Conservation (phyloP, 2,329 filamentous ascomycete species). For the Cytospora chrysosperma region DNA sequence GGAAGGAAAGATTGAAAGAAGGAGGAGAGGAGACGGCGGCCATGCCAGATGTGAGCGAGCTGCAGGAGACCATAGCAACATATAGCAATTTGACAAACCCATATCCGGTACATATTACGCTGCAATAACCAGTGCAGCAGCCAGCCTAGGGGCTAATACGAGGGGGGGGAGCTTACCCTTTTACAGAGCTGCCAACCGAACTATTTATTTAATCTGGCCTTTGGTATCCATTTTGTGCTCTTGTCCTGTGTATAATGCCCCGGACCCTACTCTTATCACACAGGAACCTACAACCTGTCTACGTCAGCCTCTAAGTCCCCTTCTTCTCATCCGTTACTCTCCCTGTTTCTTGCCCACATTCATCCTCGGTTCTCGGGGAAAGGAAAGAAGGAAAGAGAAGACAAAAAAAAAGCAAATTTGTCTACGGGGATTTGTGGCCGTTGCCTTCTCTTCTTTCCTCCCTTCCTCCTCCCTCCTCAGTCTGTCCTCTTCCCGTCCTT, state of each 20-base stretch:
- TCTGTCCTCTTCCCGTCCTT: background rate
- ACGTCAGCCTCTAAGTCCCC: background rate
- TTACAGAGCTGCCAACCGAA: constrained; percentile 16
- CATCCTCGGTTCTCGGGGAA: background rate
- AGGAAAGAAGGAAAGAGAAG: too few relatives aligned
- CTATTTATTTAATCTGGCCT: constrained; percentile 14
- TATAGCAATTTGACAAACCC: constrained; percentile 13
- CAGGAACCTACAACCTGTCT: background rate
- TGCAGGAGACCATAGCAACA: constrained; percentile 10
- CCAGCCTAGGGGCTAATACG: background rate
- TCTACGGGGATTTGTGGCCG: background rate
- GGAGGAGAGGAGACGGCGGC: background rate
- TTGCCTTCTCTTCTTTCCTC: background rate
- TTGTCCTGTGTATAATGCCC: constrained; percentile 11
- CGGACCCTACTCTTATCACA: constrained; percentile 24
- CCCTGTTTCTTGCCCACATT: background rate
- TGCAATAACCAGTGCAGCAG: constrained; percentile 2
- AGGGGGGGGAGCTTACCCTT: constrained; percentile 20
- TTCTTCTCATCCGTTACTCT: background rate
- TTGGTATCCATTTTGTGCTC: constrained; percentile 21
- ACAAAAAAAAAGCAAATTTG: background rate
- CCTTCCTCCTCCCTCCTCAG: background rate
- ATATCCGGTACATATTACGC: background rate
- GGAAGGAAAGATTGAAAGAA: background rate
- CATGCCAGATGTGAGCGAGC: background rate